Evolutionary conservation across 176 grass and related monocot genomes (phyloP).

Genomic region (Triticum turgidum): DNA sequence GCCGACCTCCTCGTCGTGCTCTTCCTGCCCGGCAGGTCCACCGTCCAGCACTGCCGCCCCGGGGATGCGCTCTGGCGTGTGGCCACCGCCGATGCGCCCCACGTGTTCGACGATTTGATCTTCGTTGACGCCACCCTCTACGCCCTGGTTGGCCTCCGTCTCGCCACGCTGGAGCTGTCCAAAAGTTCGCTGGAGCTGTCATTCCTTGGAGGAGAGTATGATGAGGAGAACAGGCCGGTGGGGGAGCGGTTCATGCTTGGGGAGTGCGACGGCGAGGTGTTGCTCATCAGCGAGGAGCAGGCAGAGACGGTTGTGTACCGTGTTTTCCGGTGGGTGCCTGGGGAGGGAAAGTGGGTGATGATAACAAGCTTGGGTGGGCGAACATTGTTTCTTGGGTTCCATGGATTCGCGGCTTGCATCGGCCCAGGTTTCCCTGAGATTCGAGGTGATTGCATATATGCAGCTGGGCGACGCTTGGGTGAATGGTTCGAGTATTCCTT

Average conservation of each 20-base stretch:
- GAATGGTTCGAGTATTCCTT: conserved; percentile 58
- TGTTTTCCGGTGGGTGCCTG: conserved; percentile 50
- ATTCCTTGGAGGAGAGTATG: conserved; percentile 26
- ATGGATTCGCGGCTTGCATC: conserved; percentile 59
- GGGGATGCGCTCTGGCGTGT: conserved; percentile 57
- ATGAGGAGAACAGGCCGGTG: background rate
- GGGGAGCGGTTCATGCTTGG: conserved; percentile 39
- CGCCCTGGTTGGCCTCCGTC: conserved; percentile 47
- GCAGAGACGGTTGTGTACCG: conserved; percentile 11
- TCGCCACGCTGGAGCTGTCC: conserved; percentile 39
- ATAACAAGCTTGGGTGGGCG: conserved; percentile 43
- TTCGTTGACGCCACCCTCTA: conserved; percentile 57
- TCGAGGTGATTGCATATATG: conserved; percentile 59
- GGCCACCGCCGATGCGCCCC: background rate
- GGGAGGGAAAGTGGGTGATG: conserved; percentile 40
- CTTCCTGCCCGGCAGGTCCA: conserved; percentile 23
- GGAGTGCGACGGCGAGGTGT: conserved; percentile 40
- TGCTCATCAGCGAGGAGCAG: conserved; percentile 51
- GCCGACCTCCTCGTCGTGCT: conserved; percentile 44
- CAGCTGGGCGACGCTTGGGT: conserved; percentile 21
- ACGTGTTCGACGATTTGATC: conserved; percentile 55
- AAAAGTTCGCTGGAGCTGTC: conserved; percentile 21
- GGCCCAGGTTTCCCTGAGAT: conserved; percentile 33
- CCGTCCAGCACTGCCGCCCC: conserved; percentile 42
- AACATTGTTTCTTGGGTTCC: conserved; percentile 49